Evolutionary conservation across 805 yeast species (phyloP), one percentile per base, ranked within the genome.

Genomic region (Candida boidinii): DNA sequence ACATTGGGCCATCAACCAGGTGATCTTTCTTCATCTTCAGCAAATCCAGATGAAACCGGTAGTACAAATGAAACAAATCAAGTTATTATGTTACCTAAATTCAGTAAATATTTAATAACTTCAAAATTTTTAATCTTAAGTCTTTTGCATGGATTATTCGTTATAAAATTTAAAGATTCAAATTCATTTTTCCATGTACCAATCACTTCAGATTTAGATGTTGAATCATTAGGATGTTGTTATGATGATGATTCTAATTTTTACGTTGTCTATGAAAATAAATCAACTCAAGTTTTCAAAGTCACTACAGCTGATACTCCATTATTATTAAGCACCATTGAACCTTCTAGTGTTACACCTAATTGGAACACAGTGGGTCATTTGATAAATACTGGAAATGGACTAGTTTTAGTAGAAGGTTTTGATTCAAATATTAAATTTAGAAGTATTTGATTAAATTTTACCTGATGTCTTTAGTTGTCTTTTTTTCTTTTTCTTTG

Each of bases 161-260:
- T 37, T 11, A 34, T 49, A 34, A 44, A 42, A 26, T 44, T 45
- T 17, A 29, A 33, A 13, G 46, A 48, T 27, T 22, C 35, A 9
- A 26, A 45, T 6, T 34, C 42, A 9, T 44, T 50, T 24, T 44
- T 44, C 26, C 39, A 33, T 17, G 38, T 51, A 30, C 46, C 49
- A 13, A 9, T 31, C 7, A 33, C 28, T 5, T 16, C 18, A 17
- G 23, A 23, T 23, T 13, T 23, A 7, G 25, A 25, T 3, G 28
- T 25, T 20, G 18, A 28, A 14, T 13, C 11, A 3, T 31, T 49
- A 14, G 47, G 48, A 8, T 23, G 33, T 17, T 38, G 45, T 21
- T 23, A 26, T 13, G 52, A 45, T 31, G 49, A 49, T 28, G 41
- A 37, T 14, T 39, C 46, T 4, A 14, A 44, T 9, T 45, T 50